Evolutionary conservation across 768 basidiomycete species (phyloP).

Genomic region (Harrya chromipes): DNA sequence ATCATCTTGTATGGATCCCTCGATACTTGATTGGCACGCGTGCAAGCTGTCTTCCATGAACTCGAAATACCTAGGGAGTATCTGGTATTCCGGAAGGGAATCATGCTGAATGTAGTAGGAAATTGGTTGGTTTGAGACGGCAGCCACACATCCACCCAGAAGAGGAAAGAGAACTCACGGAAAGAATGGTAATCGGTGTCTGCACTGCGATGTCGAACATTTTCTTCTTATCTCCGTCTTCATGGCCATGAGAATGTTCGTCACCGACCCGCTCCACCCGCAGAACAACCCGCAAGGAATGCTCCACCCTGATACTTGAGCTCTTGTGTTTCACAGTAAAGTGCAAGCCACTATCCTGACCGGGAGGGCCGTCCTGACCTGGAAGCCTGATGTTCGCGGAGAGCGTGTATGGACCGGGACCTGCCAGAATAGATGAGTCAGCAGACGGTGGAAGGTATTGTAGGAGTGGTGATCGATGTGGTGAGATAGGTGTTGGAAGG

Average conservation of each 20-base stretch:
- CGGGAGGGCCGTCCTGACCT: constrained; percentile 5
- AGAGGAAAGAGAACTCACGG: constrained; percentile 48
- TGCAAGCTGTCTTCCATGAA: constrained; percentile 16
- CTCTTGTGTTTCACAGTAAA: constrained; percentile 69
- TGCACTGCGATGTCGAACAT: constrained; percentile 87
- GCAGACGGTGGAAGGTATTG: constrained; percentile 8
- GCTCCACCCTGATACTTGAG: constrained; percentile 70
- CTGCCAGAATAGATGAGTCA: constrained; percentile 23
- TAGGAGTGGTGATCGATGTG: constrained; percentile 28
- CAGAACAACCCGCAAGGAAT: constrained; percentile 77
- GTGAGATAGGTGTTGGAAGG: constrained; percentile 29
- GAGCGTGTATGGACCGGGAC: constrained; percentile 26
- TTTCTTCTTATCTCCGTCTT: constrained; percentile 71
- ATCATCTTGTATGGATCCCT: neutral
- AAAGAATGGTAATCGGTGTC: constrained; percentile 83
- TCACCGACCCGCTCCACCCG: constrained; percentile 75
- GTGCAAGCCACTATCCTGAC: constrained; percentile 43
- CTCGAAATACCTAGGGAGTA: constrained; percentile 72
- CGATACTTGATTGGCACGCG: constrained; percentile 33
- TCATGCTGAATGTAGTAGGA: constrained; percentile 53
- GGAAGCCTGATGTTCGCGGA: constrained; percentile 17
- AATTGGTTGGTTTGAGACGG: neutral
- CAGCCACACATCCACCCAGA: too few species aligned
- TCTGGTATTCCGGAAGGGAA: constrained; percentile 75
- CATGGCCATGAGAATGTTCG: constrained; percentile 51